Evolutionary conservation across 345 rosid genomes (phyloP).

Genomic region (Hibiscus syriacus): DNA sequence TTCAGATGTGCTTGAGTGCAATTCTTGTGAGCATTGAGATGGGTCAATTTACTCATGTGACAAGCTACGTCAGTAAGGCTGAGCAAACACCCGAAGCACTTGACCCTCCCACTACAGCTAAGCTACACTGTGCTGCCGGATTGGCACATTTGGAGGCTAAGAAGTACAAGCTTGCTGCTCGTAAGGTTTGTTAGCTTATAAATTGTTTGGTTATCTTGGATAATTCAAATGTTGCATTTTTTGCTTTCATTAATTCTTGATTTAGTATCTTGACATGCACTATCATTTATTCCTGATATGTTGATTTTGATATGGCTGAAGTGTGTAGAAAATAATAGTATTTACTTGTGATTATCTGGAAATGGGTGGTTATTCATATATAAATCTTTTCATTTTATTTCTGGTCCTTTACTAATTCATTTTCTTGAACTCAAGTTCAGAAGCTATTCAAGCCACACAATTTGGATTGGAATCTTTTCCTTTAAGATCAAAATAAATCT

Average conservation of each 20-base stretch:
- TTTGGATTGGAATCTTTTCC: not conserved
- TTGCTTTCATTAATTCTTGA: not conserved
- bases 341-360: not conserved
- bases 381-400: not conserved
- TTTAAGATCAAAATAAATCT: not conserved
- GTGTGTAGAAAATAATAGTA: not conserved
- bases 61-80: constrained; percentile 88
- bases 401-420: not conserved
- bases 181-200: constrained; percentile 53
- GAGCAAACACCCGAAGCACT: constrained; percentile 79
- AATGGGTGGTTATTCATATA: not conserved
- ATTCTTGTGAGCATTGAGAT: constrained; percentile 95
- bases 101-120: constrained; percentile 54
- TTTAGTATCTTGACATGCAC: not conserved
- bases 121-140: constrained; percentile 87
- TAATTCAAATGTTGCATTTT: not conserved
- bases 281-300: not conserved
- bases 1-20: constrained; percentile 90
- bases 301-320: not conserved
- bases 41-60: constrained; percentile 92
- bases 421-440: not conserved
- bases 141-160: constrained; percentile 80
- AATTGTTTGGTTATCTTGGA: not conserved
- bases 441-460: too few relatives aligned
- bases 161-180: constrained; percentile 97